These are phyloP conservation scores for Neoascochyta sp. DNA, from an alignment of 2,329 filamentous ascomycete species.

Conservation along the genomic window DNA sequence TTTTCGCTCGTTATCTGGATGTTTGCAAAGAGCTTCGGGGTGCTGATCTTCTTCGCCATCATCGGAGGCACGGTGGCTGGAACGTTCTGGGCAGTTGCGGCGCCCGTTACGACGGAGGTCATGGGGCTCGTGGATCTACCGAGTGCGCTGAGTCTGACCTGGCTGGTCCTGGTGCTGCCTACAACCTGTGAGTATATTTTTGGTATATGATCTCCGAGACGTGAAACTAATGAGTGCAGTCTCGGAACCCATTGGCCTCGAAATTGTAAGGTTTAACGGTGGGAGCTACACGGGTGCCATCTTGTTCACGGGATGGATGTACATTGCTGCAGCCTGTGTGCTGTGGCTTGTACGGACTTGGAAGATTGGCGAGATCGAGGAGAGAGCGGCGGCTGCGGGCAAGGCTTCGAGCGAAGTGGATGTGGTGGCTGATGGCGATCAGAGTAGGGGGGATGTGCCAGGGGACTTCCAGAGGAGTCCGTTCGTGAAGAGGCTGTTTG, in stretches of 20 bases:
- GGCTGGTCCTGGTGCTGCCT: conserved; percentile 68
- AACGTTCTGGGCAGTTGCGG: conserved; percentile 62
- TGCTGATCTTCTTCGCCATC: conserved; percentile 68
- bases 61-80: conserved; percentile 65
- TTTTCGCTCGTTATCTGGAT: conserved; percentile 71
- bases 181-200: conserved; percentile 58
- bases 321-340: conserved; percentile 53
- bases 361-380: conserved; percentile 57
- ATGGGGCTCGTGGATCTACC: conserved; percentile 67
- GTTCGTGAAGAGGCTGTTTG: conserved; percentile 30
- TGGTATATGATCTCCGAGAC: no score
- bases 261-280: conserved; percentile 49
- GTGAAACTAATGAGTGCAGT: no score
- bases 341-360: conserved; percentile 56
- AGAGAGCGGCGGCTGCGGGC: conserved; percentile 31
- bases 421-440: conserved; percentile 9
- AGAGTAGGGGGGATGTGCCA: conserved; percentile 1
- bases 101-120: conserved; percentile 68
- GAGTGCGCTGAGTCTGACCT: conserved; percentile 65
- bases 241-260: conserved; percentile 54
- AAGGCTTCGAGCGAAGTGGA: conserved; percentile 24
- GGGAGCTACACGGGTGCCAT: conserved; percentile 56
- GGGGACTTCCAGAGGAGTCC: conserved; percentile 16
- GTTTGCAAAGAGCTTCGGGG: conserved; percentile 62
- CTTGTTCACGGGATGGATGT: conserved; percentile 60